Conservation (phyloP, 805 yeast species). For the Yarrowia sp. region DNA sequence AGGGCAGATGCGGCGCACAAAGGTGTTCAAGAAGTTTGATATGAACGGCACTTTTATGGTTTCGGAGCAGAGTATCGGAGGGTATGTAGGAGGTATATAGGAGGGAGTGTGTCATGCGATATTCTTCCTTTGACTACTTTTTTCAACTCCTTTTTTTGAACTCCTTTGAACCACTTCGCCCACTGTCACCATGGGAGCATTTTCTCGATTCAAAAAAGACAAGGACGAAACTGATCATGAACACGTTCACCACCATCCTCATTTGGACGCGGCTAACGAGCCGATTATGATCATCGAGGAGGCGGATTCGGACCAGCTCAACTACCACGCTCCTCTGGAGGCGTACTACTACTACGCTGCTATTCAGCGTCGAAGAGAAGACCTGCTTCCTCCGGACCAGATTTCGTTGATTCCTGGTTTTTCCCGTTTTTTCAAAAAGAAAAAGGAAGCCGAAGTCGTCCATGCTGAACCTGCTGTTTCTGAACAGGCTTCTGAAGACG, state of each 20-base stretch:
- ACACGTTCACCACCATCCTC: background rate
- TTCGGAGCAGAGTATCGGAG: background rate
- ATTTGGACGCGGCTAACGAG: conserved; percentile 9
- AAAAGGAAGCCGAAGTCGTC: background rate
- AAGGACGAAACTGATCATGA: background rate
- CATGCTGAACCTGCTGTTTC: background rate
- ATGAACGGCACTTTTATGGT: conserved; percentile 17
- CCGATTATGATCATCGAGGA: conserved; percentile 18
- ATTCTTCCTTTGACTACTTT: too few relatives aligned
- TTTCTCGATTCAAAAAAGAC: conserved; percentile 9
- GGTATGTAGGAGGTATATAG: background rate
- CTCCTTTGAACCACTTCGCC: background rate
- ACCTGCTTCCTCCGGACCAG: background rate
- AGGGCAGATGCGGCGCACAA: conserved; percentile 18
- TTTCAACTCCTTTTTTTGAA: background rate
- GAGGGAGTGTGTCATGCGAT: too few relatives aligned
- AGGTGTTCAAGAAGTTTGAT: background rate
- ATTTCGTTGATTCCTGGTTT: conserved; percentile 2
- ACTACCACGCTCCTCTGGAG: conserved; percentile 15
- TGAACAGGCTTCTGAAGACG: background rate
- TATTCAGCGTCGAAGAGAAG: background rate
- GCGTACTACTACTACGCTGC: conserved; percentile 22
- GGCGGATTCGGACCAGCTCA: conserved; percentile 16
- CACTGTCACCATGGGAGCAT: background rate
- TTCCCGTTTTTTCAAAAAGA: background rate